Evolutionary conservation across 257 asterid species (phyloP).

Genomic region (Solanum habrochaites): DNA sequence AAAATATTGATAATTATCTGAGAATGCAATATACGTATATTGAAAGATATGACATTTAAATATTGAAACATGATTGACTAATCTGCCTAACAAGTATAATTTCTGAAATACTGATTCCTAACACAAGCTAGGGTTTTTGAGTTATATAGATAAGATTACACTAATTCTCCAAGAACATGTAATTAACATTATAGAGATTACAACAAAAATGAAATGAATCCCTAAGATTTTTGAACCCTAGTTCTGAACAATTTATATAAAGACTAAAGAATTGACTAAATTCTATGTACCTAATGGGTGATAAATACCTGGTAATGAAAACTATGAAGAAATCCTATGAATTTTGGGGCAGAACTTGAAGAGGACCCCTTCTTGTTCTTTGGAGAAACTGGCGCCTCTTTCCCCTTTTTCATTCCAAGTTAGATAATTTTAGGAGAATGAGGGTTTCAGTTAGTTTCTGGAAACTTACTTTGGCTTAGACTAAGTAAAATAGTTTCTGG

Average conservation of each 20-base stretch:
- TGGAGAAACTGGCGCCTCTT: not conserved
- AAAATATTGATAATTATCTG: too few species aligned
- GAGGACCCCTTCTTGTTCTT: not conserved
- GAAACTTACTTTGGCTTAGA: not conserved
- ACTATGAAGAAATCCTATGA: not conserved
- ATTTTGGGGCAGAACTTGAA: not conserved
- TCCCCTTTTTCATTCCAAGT: not conserved
- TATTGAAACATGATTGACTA: not conserved
- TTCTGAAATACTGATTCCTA: too few species aligned
- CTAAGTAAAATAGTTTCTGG: not conserved
- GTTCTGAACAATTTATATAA: not conserved
- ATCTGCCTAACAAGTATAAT: not conserved
- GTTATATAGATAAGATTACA: not conserved
- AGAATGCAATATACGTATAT: not conserved
- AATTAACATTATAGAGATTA: not conserved
- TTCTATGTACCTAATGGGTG: not conserved
- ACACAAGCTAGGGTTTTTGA: not conserved
- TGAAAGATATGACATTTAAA: not conserved
- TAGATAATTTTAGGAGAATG: not conserved
- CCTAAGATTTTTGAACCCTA: not conserved
- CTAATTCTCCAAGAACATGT: not conserved
- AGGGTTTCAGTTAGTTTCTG: not conserved
- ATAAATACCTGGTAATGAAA: not conserved
- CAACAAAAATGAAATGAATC: not conserved
- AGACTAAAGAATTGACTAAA: not conserved